Evolutionary conservation across 768 basidiomycete genomes (phyloP).

Genomic region (Rubroboletus pulcherrimus): DNA sequence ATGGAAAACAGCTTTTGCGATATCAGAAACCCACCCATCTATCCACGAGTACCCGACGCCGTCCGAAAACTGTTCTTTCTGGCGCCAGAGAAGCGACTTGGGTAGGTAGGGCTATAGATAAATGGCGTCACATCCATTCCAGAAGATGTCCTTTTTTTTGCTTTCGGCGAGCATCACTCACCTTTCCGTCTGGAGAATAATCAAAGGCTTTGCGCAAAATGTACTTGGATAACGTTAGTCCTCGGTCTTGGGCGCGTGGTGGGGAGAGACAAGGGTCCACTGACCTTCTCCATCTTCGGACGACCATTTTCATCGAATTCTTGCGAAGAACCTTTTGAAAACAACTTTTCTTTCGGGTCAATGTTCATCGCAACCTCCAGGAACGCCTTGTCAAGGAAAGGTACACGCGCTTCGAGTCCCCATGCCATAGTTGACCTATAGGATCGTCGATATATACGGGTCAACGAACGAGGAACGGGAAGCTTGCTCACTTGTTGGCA

Average conservation of each 20-base stretch:
- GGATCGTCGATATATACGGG: slow-evolving; percentile 4
- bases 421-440: slow-evolving; percentile 96
- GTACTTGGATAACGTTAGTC: slow-evolving; percentile 51
- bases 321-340: slow-evolving; percentile 74
- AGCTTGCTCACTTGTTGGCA: slow-evolving; percentile 83
- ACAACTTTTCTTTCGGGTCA: slow-evolving; percentile 84
- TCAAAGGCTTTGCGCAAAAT: slow-evolving; percentile 97
- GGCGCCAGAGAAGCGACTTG: slow-evolving; percentile 91
- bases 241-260: background rate
- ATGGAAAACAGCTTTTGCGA: background rate
- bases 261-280: slow-evolving; percentile 1
- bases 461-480: background rate
- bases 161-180: slow-evolving; percentile 20
- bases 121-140: background rate
- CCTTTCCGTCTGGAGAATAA: slow-evolving; percentile 72
- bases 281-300: slow-evolving; percentile 94
- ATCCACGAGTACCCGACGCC: slow-evolving; percentile 99
- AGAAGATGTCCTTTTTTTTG: background rate
- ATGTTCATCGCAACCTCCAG: slow-evolving; percentile 91
- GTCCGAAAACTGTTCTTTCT: slow-evolving; percentile 99
- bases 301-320: slow-evolving; percentile 78
- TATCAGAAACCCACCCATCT: slow-evolving; percentile 61
- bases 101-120: slow-evolving; percentile 80
- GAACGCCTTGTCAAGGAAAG: slow-evolving; percentile 97
- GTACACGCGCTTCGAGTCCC: slow-evolving; percentile 98